Base-by-base conservation (phyloP, 1,139 yeast species). In the Zhuliangozyma parablackwelliae region DNA sequence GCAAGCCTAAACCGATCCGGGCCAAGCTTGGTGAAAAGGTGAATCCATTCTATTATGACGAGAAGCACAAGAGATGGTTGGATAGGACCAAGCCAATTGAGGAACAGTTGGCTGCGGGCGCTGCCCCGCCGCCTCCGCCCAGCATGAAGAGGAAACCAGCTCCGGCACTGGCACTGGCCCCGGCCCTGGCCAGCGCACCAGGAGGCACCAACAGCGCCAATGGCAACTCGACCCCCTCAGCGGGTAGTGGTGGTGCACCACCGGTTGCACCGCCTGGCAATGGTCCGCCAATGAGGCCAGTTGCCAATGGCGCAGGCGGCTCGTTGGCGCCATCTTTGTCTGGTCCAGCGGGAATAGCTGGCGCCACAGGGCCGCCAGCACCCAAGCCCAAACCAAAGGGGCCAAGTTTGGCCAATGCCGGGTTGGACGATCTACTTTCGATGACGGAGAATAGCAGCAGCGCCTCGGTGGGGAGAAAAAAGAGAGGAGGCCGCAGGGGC, bases 21-120 rank as follows among this genome's bases (percentile, higher is more conserved):
- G 97, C 97, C 26, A 89, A 92, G 51, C 65, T 92, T 44, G 98
- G 98, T 8, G 89, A 85, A 40, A 77, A 80, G 45, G 41, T 34
- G n/a, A 84, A 72, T 53, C 69, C 76, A 28, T 83, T 92, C 51
- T 78, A 78, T 49, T 94, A 80, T 56, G 96, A 90, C 61, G 94
- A 87, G 50, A 79, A 83, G 43, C 74, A 86, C 53, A 82, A 84
- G 54, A 74, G 96, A 53, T 92, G 97, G 96, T 79, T 92, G 37
- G 82, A 87, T 53, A 79, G 78, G 42, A 78, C 80, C 42, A 76
- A 74, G 12, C 79, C 86, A 1, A 75, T 85, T 32, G 80, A 80
- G 44, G 96, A 88, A 34, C 87, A 82, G 47, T 71, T 79, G 42
- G 67, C 64, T 42, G 61, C 74, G 7, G 63, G 75, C 1, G 73